Conservation (phyloP, 2,329 filamentous ascomycete species). For the Neonectria sp. region DNA sequence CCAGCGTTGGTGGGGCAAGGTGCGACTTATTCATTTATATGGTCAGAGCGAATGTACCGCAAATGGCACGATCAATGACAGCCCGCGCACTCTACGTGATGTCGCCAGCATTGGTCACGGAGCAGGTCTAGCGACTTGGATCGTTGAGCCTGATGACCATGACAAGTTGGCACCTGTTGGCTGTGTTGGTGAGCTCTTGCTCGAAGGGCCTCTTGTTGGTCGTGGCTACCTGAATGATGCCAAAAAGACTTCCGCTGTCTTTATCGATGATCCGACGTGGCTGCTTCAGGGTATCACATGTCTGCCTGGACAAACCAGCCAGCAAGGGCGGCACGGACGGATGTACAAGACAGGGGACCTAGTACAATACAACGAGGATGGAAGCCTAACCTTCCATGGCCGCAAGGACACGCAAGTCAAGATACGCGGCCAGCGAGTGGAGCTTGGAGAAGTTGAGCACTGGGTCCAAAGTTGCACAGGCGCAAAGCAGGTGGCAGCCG, state of each 20-base stretch:
- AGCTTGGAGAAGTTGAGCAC: no score
- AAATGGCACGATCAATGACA: slow-evolving; percentile 18
- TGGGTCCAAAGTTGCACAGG: no score
- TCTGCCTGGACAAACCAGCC: slow-evolving; percentile 25
- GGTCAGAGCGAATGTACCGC: slow-evolving; percentile 9
- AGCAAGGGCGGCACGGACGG: slow-evolving; percentile 34
- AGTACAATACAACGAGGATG: slow-evolving; percentile 47
- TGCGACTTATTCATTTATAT: slow-evolving; percentile 38
- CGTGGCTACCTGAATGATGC: slow-evolving; percentile 35
- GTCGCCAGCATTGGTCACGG: slow-evolving; percentile 9
- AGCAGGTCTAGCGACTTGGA: slow-evolving; percentile 27
- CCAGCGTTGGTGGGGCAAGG: slow-evolving; percentile 49
- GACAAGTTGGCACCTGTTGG: slow-evolving; percentile 38
- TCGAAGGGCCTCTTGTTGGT: slow-evolving; percentile 41
- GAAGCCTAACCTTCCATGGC: slow-evolving; percentile 58
- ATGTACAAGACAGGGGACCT: slow-evolving; percentile 33
- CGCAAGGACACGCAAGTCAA: slow-evolving; percentile 61
- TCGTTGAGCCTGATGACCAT: slow-evolving; percentile 37
- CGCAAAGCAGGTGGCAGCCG: no score
- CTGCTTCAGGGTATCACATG: not conserved
- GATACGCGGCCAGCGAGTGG: slow-evolving; percentile 57
- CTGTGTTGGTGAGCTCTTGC: slow-evolving; percentile 16
- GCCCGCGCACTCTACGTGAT: not conserved
- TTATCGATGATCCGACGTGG: slow-evolving; percentile 47
- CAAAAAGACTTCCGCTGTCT: slow-evolving; percentile 44